Evolutionary conservation across 345 rosid genomes (phyloP).

Genomic region (Punica granatum): DNA sequence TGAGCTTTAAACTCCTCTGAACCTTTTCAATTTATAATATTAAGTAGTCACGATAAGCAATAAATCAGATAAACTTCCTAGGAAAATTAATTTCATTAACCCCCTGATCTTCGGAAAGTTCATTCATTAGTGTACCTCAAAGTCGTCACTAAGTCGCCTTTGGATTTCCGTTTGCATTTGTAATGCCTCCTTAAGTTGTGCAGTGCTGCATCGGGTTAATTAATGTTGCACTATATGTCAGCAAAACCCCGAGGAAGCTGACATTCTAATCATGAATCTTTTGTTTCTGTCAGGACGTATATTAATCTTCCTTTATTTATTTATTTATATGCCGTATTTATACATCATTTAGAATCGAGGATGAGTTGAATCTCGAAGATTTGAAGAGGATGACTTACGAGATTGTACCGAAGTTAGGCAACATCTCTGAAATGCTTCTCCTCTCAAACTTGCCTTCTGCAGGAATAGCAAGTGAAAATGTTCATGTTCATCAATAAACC

Average conservation of each 20-base stretch:
- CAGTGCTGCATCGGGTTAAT: conserved; percentile 23
- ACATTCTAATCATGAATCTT: neutral
- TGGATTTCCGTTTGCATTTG: conserved; percentile 36
- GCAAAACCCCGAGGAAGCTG: neutral
- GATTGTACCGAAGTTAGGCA: conserved; percentile 49
- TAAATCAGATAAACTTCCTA: neutral
- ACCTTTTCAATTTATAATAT: conserved; percentile 17
- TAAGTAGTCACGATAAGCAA: neutral
- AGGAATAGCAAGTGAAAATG: neutral
- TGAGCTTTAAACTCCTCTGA: conserved; percentile 41
- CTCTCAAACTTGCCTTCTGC: conserved; percentile 47
- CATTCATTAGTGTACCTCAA: conserved; percentile 25
- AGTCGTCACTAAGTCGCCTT: conserved; percentile 29
- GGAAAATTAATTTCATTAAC: neutral
- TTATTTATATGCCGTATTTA: too few relatives aligned
- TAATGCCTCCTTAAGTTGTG: conserved; percentile 50
- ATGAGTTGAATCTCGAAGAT: too few relatives aligned
- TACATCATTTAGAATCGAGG: too few relatives aligned
- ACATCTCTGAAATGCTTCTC: conserved; percentile 40
- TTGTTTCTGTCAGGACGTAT: neutral
- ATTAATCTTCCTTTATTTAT: too few relatives aligned
- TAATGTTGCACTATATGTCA: neutral
- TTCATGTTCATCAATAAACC: neutral
- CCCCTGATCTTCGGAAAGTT: neutral
- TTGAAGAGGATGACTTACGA: conserved; percentile 21